A percentile compares a stretch with the other conserved stretches of the same genome.
Conservation (phyloP, 768 basidiomycete genomes). For the Lenzites betulinus region DNA sequence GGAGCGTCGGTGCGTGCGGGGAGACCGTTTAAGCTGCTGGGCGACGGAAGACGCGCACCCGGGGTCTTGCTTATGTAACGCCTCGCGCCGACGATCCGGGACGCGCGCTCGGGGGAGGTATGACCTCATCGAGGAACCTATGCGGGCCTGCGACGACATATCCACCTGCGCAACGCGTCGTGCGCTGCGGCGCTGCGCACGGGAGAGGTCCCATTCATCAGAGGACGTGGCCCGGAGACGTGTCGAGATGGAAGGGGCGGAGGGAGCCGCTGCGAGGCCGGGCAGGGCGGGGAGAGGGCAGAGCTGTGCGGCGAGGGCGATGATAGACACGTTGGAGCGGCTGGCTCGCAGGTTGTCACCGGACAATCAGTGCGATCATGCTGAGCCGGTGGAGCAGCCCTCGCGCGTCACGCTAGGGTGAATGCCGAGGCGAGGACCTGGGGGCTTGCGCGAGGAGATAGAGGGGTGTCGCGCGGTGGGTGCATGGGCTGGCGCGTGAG, state of each 20-base stretch:
- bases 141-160: background rate
- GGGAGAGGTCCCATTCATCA: background rate
- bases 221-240: background rate
- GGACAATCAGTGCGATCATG: constrained; percentile 13
- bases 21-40: background rate
- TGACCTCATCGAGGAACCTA: constrained; percentile 15
- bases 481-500: background rate
- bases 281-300: background rate
- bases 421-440: background rate
- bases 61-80: constrained; percentile 12
- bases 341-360: constrained; percentile 9
- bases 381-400: constrained; percentile 7
- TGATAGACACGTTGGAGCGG: constrained; percentile 17
- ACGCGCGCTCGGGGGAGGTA: constrained; percentile 2
- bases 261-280: background rate
- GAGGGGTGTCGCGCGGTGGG: background rate
- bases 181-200: background rate
- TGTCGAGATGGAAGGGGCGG: background rate
- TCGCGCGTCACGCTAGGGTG: background rate
- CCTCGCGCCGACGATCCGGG: background rate
- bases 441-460: background rate
- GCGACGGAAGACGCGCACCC: background rate
- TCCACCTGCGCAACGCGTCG: background rate
- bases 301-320: constrained; percentile 5
- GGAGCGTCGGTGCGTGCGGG: background rate